Conservation (phyloP, 257 asterid species). For the Gynochthodes officinalis region DNA sequence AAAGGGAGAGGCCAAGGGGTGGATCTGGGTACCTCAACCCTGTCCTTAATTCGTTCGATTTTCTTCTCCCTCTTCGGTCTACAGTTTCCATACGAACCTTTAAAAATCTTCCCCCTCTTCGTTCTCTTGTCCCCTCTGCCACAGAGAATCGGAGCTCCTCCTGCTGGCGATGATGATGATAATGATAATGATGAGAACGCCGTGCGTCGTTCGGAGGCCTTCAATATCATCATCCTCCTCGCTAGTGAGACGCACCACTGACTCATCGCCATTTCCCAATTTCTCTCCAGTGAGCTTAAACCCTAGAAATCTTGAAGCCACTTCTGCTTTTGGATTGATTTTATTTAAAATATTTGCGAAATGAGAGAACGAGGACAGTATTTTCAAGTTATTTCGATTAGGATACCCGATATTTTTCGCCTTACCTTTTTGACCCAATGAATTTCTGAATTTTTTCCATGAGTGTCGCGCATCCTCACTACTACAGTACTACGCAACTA, state of each 20-base stretch:
- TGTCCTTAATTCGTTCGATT: conserved; percentile 74
- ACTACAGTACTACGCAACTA: too few species aligned
- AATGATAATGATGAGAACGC: conserved; percentile 36
- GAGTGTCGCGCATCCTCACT: too few species aligned
- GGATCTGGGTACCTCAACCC: conserved; percentile 80
- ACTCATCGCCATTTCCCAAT: conserved; percentile 45
- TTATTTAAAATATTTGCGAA: background rate
- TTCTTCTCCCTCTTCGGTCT: conserved; percentile 73
- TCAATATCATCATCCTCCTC: conserved; percentile 30
- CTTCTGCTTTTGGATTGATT: background rate
- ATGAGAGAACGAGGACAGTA: background rate
- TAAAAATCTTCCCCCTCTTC: conserved; percentile 76
- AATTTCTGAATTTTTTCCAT: background rate
- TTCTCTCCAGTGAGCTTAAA: conserved; percentile 33
- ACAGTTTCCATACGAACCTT: conserved; percentile 69
- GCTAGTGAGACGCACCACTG: conserved; percentile 42
- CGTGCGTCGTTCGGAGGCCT: conserved; percentile 35
- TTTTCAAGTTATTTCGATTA: background rate
- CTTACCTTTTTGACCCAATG: background rate
- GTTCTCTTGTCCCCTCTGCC: conserved; percentile 88
- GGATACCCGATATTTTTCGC: background rate
- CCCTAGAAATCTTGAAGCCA: conserved; percentile 34
- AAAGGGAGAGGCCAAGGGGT: conserved; percentile 97
- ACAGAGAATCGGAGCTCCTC: conserved; percentile 51
- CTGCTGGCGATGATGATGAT: conserved; percentile 22